Base-by-base conservation (phyloP, 2,329 filamentous ascomycete genomes). In the Xylogone sp. region DNA sequence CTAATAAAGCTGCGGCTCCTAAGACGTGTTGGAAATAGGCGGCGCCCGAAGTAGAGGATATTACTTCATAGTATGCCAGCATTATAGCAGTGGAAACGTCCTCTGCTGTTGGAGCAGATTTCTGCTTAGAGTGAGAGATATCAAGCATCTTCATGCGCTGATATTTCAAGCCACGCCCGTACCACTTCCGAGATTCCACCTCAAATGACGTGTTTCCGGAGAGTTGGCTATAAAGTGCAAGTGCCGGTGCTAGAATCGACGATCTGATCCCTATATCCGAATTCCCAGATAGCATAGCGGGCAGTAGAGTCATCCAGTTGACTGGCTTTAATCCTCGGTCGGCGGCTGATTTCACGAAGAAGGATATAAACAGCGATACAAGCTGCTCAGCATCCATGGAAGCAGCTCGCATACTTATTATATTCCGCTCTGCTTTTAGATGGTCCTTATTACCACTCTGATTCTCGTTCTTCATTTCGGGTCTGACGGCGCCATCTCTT, bases 1-100 rank as follows among this genome's bases (percentile, higher is more conserved):
- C 31, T 13, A 51, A 20, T 13, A 51, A 21, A 27, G 34, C 27
- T 20, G 7, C 12, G 13, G 44, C 44, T 31, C 44, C 49, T 22
- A 42, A 21, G 10, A 45, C 34, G 44, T 51, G 49, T 22, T 51
- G 45, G 22, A 43, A 44, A 31, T 39, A 29, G 21, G 31, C 49
- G 19, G 34, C 27, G 4, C 44, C 20, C 22, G 31, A 29, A 2
- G 44, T 51, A n/a, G 44, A 29, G 13, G 29, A 22, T 22, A 51
- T 16, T 27, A 51, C 43, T 42, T 51, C 49, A 13, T 47, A 51
- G 16, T 43, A 29, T 20, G 44, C 46, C 8, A 51, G 34, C 16
- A 51, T 43, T 3, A 51, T 22, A 10, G 49, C 44, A 42, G 47
- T 47, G 2, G 47, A 24, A 8, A 51, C 3, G 16, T 51, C 49